Base-by-base conservation (phyloP, 208 protist genomes). In the Crithidia expoeki region DNA sequence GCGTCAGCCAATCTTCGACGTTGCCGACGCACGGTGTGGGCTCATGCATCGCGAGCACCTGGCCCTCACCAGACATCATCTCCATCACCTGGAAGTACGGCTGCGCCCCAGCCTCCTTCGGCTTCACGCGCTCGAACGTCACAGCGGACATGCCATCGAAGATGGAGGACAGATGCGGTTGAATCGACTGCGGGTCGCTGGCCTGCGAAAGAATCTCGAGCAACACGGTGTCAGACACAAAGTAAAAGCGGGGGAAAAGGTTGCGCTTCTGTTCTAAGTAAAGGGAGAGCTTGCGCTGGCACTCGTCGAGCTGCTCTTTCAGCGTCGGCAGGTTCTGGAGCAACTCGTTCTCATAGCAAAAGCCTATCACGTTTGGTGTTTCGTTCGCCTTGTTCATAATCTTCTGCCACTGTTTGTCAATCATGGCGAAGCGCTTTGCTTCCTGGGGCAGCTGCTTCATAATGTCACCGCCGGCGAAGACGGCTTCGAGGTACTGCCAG, bases 221-320 rank as follows among this genome's bases (percentile, higher is more conserved):
- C 64, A 99, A 79, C 74, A 98, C 96, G 49, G 96, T 94, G 72
- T 99, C 97, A 34, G 98, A 99, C 32, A 99, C 96, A 76, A 99
- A 99, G 90, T 99, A 99, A 90, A 99, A 99, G 44, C 98, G 94
- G 25, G 98, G 98, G 88, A 99, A 99, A 11, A 95, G 76, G 76
- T 93, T 92, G 33, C 98, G 90, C 86, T 99, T 99, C 76, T 94
- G 94, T 75, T 99, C 98, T 16, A 99, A 90, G 83, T 99, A 99
- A 28, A 98, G 92, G 12, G 94, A 94, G 19, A 99, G 88, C 69
- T 98, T 96, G 52, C 98, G 98, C 85, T 99, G 97, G 86, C 98
- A 99, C 76, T 97, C 89, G 68, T 99, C 97, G 21, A 99, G 90
- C 80, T 98, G 93, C 63, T 98, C 94, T 79, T 97, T 97, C 28